Base-by-base conservation (phyloP, 768 basidiomycete species). In the Thelephora ganbajun region DNA sequence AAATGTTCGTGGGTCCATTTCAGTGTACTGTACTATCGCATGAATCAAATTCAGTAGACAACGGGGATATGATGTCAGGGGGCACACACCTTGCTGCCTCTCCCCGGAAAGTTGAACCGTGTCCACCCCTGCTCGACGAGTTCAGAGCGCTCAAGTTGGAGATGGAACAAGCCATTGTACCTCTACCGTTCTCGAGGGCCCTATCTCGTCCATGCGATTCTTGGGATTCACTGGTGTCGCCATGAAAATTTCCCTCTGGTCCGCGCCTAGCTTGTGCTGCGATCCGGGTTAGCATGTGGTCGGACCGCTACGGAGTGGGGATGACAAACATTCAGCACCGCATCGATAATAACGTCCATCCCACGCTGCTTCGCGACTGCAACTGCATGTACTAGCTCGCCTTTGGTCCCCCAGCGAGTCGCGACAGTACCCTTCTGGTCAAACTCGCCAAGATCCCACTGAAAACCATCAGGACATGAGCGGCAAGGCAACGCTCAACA, bases 381-480 rank as follows among this genome's bases (percentile, higher is more conserved):
- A 56, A 83, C 83, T 19, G 87, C 86, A 11, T 66, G 56, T 1
- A 90, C 57, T 22, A 92, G 73, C 50, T 94, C 83, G 23, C 86
- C 77, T 54, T 79, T 83, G 11, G 83, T 81, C 19, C 92, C 92
- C 90, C 91, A 97, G 50, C 89, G 73, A 1, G 92, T 94, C 13
- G 68, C 61, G 30, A 77, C 59, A 13, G 73, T 63, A 13, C 81
- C 83, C 57, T 81, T 87, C 61, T 86, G 87, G 45, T 82, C 53
- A 52, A 90, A 90, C 63, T 90, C 87, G 33, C 87, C 87, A 14
- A 91, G 63, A 59, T 91, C 87, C 87, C 88, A 91, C 86, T 90
- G 46, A 5, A 19, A 45, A 48, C 37, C n/a, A 16, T 39, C 19
- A 47, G 6, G 11, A 35, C 9, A 23, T 41, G 11, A 47, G 36